Conservation (phyloP, 1,284 basidiomycete genomes). For the Albatrellus sp. region DNA sequence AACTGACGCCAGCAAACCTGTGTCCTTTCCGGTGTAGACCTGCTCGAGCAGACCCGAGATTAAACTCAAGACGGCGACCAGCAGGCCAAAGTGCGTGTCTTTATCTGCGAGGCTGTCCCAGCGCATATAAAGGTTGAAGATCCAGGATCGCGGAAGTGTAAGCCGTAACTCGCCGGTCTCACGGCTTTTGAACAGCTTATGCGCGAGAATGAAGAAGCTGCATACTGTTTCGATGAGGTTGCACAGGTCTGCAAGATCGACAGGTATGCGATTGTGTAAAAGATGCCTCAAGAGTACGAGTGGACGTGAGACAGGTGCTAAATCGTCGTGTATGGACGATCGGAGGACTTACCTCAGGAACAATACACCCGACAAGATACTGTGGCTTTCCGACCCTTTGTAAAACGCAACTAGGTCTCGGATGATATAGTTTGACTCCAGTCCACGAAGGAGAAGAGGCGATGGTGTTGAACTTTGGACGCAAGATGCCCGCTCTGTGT, state of each 20-base stretch:
- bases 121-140: conserved; percentile 4
- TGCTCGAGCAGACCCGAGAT: conserved; percentile 6
- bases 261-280: conserved; percentile 1
- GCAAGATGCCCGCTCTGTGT: background rate
- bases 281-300: conserved; percentile 2
- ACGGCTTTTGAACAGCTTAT: background rate
- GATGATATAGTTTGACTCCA: background rate
- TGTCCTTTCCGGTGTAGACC: conserved; percentile 3
- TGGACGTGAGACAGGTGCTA: too few species aligned
- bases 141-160: conserved; percentile 9
- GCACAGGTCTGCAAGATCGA: conserved; percentile 6
- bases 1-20: background rate
- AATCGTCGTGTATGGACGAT: too few species aligned
- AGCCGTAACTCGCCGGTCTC: conserved; percentile 1
- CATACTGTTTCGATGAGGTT: conserved; percentile 4
- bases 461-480: background rate
- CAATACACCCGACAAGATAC: conserved; percentile 2
- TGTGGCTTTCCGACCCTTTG: background rate
- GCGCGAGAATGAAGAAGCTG: conserved; percentile 7
- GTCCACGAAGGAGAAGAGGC: background rate
- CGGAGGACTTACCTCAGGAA: conserved; percentile 4
- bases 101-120: conserved; percentile 4
- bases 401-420: conserved; percentile 1
- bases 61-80: background rate
- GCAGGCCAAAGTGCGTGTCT: background rate